phyloP scores from a whole-genome alignment of 2,329 filamentous ascomycete genomes.

The Penicillium sp. region DNA sequence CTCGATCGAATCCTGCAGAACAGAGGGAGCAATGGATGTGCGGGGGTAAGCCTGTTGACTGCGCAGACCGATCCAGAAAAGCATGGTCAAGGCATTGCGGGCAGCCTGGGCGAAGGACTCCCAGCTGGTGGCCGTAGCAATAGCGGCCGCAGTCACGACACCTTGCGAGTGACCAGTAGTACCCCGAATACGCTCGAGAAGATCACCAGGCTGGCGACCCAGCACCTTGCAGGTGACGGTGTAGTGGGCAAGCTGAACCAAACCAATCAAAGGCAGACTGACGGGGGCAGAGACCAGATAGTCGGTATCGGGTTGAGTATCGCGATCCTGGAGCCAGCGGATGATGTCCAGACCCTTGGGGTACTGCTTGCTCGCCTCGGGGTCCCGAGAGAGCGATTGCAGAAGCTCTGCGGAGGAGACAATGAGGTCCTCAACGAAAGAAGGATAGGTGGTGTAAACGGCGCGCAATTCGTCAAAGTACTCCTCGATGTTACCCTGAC shows the following conservation, averaged over 20 bases:
- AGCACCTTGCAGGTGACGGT: constrained; percentile 90
- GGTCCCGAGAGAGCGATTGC: constrained; percentile 80
- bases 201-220: constrained; percentile 84
- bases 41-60: constrained; percentile 97
- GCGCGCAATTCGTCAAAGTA: constrained; percentile 98
- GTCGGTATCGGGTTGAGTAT: constrained; percentile 89
- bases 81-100: constrained; percentile 80
- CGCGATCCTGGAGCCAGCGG: constrained; percentile 86
- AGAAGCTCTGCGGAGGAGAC: constrained; percentile 80
- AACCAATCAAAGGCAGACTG: constrained; percentile 92
- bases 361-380: constrained; percentile 91
- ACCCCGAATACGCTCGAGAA: constrained; percentile 82
- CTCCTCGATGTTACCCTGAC: constrained; percentile 98
- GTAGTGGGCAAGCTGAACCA: constrained; percentile 96
- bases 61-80: constrained; percentile 98
- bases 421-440: constrained; percentile 86
- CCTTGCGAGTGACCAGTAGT: constrained; percentile 97
- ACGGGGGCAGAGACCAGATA: constrained; percentile 94
- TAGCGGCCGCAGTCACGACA: constrained; percentile 89
- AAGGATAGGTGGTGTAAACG: constrained; percentile 87
- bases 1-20: constrained; percentile 90
- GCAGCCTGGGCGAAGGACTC: constrained; percentile 84
- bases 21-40: constrained; percentile 87
- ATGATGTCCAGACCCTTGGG: constrained; percentile 95
- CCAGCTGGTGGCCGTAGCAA: constrained; percentile 89